These are phyloP conservation scores for Ophiostoma fasciatum DNA, from an alignment of 2,329 filamentous ascomycete species.

Conservation along the genomic window DNA sequence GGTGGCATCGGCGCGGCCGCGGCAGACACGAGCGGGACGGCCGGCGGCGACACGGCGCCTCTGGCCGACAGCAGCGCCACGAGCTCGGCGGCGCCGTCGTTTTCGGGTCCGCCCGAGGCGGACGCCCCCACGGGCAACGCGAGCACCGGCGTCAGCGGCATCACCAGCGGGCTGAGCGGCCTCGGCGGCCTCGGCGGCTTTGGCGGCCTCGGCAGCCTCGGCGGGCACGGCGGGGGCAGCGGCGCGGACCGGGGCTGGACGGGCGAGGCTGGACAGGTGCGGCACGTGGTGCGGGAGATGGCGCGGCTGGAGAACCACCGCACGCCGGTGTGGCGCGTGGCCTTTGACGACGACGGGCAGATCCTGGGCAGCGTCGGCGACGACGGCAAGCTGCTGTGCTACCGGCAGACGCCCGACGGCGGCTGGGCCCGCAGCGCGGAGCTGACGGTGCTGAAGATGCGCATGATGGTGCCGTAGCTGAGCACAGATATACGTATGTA, in stretches of 20 bases:
- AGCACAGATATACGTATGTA: too few species aligned
- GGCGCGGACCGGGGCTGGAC: slow-evolving; percentile 34
- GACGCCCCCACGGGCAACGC: too few species aligned
- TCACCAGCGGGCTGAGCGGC: too few species aligned
- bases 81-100: slow-evolving; percentile 7
- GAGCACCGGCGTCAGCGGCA: too few species aligned
- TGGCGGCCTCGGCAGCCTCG: slow-evolving; percentile 30
- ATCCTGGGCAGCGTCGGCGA: slow-evolving; percentile 64
- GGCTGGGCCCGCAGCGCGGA: slow-evolving; percentile 46
- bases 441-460: slow-evolving; percentile 40
- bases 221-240: background rate
- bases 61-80: slow-evolving; percentile 2
- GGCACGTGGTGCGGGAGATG: slow-evolving; percentile 47
- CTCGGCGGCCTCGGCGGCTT: too few species aligned
- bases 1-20: too few species aligned
- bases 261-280: slow-evolving; percentile 49
- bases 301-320: slow-evolving; percentile 53
- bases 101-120: slow-evolving; percentile 3
- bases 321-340: slow-evolving; percentile 61
- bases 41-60: background rate
- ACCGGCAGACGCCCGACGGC: slow-evolving; percentile 41
- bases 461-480: too few species aligned
- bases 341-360: slow-evolving; percentile 56
- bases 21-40: background rate
- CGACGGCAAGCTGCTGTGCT: slow-evolving; percentile 51